phyloP scores from a whole-genome alignment of 2,329 filamentous ascomycete species.

The Cyphellophora attinorum region DNA sequence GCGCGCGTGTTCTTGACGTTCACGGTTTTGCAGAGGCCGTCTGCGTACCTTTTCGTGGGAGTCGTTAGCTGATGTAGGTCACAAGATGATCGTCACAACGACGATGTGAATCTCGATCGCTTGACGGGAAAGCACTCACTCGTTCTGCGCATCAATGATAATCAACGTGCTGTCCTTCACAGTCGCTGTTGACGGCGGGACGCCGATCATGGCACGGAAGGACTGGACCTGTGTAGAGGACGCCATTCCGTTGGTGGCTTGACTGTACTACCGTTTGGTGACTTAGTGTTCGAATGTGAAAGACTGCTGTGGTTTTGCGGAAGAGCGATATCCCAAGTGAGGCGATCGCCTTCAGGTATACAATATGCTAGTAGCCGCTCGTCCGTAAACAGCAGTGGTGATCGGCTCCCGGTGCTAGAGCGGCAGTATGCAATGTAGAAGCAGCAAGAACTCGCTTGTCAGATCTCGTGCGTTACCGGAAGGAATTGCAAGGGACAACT shows the following conservation, averaged over 20 bases:
- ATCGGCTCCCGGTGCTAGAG: too few relatives aligned
- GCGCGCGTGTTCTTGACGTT: slow-evolving; percentile 45
- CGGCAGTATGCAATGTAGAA: too few relatives aligned
- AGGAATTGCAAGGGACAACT: too few relatives aligned
- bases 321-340: too few relatives aligned
- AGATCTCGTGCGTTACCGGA: too few relatives aligned
- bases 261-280: too few relatives aligned
- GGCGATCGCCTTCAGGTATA: too few relatives aligned
- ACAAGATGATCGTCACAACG: background rate
- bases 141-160: slow-evolving; percentile 64
- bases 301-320: too few relatives aligned
- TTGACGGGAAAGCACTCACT: slow-evolving; percentile 34
- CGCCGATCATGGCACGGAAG: slow-evolving; percentile 47
- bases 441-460: too few relatives aligned
- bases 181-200: slow-evolving; percentile 46
- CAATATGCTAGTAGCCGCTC: too few relatives aligned
- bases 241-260: slow-evolving; percentile 7
- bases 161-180: slow-evolving; percentile 50
- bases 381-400: too few relatives aligned
- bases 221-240: slow-evolving; percentile 20
- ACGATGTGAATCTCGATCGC: slow-evolving; percentile 1
- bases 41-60: slow-evolving; percentile 28
- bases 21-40: slow-evolving; percentile 46
- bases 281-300: too few relatives aligned
- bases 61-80: background rate